These are phyloP conservation scores for Hypoxylon sp. DNA, from an alignment of 2,329 filamentous ascomycete species.

Conservation along the genomic window DNA sequence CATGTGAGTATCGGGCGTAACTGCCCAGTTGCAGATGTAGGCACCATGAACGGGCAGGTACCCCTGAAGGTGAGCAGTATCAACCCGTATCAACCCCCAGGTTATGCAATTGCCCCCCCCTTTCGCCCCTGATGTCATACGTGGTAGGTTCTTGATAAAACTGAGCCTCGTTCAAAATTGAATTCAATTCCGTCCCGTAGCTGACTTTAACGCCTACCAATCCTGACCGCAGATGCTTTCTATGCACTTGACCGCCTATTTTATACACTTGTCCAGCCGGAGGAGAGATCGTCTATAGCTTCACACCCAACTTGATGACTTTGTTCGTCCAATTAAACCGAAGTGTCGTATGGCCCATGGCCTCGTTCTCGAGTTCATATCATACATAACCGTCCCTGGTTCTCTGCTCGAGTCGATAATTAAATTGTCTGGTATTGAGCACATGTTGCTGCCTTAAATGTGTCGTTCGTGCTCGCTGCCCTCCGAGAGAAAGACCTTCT, in stretches of 20 bases:
- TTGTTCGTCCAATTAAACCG: slow-evolving; percentile 43
- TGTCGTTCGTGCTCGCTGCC: slow-evolving; percentile 45
- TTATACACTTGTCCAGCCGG: slow-evolving; percentile 65
- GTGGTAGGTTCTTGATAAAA: slow-evolving; percentile 11
- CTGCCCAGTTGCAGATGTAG: background rate
- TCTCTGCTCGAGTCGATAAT: slow-evolving; percentile 34
- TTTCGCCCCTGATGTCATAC: slow-evolving; percentile 15
- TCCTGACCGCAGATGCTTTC: slow-evolving; percentile 57
- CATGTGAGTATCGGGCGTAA: background rate
- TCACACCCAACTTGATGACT: slow-evolving; percentile 54
- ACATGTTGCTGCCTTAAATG: slow-evolving; percentile 36
- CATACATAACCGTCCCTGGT: slow-evolving; percentile 48
- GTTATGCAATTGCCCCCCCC: background rate
- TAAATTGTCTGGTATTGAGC: slow-evolving; percentile 27
- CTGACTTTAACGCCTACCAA: slow-evolving; percentile 55
- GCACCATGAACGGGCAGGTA: background rate
- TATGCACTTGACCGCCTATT: slow-evolving; percentile 64
- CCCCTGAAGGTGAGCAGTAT: background rate
- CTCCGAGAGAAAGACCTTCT: slow-evolving; percentile 47
- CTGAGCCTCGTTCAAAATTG: slow-evolving; percentile 39
- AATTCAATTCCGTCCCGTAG: slow-evolving; percentile 51
- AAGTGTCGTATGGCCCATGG: slow-evolving; percentile 44
- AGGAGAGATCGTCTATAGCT: slow-evolving; percentile 69
- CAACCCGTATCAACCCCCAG: background rate
- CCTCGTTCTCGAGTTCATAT: slow-evolving; percentile 48